Percentiles rank a stretch among this genome's conserved stretches.
Conservation (phyloP, 805 yeast species). For the Priceomyces melissophilus region DNA sequence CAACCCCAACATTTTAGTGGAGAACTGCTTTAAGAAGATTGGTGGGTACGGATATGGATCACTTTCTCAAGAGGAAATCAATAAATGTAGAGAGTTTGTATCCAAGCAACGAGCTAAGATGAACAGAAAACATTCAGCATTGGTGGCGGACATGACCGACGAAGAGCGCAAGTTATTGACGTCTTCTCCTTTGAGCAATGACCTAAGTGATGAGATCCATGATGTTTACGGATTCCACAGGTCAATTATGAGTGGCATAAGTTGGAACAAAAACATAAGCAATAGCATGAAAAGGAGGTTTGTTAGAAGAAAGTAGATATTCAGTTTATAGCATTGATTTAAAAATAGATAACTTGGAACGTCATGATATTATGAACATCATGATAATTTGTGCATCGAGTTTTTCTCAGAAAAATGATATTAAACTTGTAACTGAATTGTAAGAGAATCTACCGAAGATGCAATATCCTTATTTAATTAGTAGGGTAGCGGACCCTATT, state of each 20-base stretch:
- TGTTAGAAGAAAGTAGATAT: conserved; percentile 12
- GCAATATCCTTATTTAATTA: conserved; percentile 47
- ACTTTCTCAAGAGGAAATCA: conserved; percentile 77
- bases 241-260: conserved; percentile 51
- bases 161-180: conserved; percentile 34
- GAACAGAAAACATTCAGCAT: conserved; percentile 22
- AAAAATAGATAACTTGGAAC: too few relatives aligned
- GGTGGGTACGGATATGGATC: conserved; percentile 65
- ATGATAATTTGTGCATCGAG: too few relatives aligned
- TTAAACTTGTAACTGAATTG: too few relatives aligned
- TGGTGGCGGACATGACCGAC: conserved; percentile 35
- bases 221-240: conserved; percentile 44
- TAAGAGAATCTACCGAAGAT: conserved; percentile 14
- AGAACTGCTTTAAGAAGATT: conserved; percentile 69
- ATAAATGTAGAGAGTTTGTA: conserved; percentile 75
- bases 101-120: conserved; percentile 52
- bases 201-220: conserved; percentile 31
- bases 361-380: too few relatives aligned
- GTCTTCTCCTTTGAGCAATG: conserved; percentile 6
- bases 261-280: conserved; percentile 60
- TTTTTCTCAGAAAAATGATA: background rate
- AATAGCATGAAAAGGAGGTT: conserved; percentile 47
- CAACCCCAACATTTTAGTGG: conserved; percentile 68
- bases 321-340: background rate
- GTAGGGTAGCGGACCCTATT: conserved; percentile 59